Percentiles rank a stretch among this genome's conserved stretches.
phyloP scores from a whole-genome alignment of 176 grass and related monocot genomes.

The Ampelocalamus luodianensis region DNA sequence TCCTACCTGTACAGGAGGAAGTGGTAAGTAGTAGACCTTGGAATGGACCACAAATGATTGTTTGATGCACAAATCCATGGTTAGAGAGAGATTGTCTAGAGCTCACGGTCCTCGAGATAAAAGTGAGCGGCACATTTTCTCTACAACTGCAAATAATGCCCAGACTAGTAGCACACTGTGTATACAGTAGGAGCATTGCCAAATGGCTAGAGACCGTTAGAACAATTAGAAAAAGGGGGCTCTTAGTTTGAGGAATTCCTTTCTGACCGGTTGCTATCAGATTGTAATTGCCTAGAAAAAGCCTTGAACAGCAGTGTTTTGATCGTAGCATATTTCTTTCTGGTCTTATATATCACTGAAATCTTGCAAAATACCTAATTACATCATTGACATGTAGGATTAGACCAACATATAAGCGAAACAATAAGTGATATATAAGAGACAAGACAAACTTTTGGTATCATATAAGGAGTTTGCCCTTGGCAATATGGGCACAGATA shows the following conservation, averaged over 20 bases:
- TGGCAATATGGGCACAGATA: not conserved
- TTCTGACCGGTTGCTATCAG: constrained; percentile 20
- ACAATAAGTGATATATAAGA: too few species aligned
- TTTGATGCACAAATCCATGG: constrained; percentile 32
- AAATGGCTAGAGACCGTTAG: constrained; percentile 36
- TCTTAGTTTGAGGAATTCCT: constrained; percentile 47
- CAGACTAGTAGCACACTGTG: constrained; percentile 16
- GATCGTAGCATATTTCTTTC: constrained; percentile 11
- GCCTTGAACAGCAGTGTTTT: not conserved
- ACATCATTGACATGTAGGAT: too few species aligned
- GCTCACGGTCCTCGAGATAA: constrained; percentile 26
- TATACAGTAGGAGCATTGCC: not conserved
- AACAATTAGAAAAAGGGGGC: constrained; percentile 33
- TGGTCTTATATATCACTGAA: too few species aligned
- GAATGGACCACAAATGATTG: constrained; percentile 48
- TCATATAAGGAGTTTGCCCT: not conserved
- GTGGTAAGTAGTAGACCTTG: not conserved
- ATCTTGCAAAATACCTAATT: too few species aligned
- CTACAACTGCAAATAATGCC: constrained; percentile 41
- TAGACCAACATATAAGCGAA: too few species aligned
- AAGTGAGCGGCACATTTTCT: constrained; percentile 39
- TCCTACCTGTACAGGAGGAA: not conserved
- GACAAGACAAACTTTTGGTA: too few species aligned
- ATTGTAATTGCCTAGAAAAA: constrained; percentile 33
- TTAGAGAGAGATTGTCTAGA: not conserved